Evolutionary conservation across 352 stramenopile genomes (phyloP).

Genomic region (Phytophthora fragariae): DNA sequence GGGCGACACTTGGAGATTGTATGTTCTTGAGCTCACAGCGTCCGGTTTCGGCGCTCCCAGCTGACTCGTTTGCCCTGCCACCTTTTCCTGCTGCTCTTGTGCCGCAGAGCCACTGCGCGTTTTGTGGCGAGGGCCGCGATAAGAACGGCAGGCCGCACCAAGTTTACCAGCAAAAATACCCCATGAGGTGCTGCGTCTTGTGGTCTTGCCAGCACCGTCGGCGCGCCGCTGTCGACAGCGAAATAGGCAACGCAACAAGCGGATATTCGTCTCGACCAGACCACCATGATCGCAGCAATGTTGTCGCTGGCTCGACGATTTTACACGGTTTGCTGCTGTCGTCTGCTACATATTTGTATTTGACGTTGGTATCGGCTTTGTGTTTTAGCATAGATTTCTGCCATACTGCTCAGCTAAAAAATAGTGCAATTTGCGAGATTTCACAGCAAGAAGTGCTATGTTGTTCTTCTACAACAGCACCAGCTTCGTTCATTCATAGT

Average conservation of each 20-base stretch:
- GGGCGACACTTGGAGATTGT: constrained; percentile 15
- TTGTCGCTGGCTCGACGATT: background rate
- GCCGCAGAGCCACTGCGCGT: background rate
- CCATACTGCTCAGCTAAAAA: too few species aligned
- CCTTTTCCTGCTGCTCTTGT: constrained; percentile 7
- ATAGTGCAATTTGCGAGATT: too few species aligned
- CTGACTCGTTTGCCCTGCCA: constrained; percentile 28
- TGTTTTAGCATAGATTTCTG: background rate
- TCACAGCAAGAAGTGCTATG: too few species aligned
- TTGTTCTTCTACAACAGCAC: too few species aligned
- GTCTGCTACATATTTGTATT: background rate
- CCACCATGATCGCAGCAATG: background rate
- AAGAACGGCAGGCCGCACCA: background rate
- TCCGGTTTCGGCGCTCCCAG: constrained; percentile 33
- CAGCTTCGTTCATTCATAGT: constrained; percentile 7
- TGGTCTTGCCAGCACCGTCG: background rate
- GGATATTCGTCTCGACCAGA: background rate
- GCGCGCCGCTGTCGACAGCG: background rate
- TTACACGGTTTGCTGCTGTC: background rate
- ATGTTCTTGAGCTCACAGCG: constrained; percentile 4
- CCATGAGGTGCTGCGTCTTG: background rate
- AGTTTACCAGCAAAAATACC: background rate
- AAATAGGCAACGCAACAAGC: background rate
- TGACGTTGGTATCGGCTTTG: background rate
- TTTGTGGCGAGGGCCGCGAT: constrained; percentile 21